Evolutionary conservation across 2,329 filamentous ascomycete genomes (phyloP).

Genomic region (Trichoderma oligosporum): DNA sequence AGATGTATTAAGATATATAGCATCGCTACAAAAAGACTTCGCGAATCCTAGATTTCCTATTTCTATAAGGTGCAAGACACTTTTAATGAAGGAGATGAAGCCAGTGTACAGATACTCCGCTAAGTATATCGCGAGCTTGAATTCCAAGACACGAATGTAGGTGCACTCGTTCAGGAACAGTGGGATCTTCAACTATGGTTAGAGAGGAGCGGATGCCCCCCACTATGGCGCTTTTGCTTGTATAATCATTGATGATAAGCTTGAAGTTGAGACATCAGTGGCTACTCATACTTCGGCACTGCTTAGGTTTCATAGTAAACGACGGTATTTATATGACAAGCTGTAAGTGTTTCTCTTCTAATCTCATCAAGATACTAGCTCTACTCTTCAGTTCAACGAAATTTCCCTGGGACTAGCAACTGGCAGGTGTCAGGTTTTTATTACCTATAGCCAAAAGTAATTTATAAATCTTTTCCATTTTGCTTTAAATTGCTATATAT

Average conservation of each 20-base stretch:
- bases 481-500: too few relatives aligned
- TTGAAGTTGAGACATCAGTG: neutral
- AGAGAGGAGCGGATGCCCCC: neutral
- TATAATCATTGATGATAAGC: neutral
- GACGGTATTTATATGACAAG: neutral
- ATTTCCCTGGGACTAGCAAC: too few relatives aligned
- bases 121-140: neutral
- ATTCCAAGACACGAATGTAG: neutral
- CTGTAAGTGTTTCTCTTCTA: neutral
- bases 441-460: too few relatives aligned
- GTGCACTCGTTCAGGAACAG: neutral
- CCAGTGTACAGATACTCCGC: neutral
- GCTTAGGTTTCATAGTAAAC: neutral
- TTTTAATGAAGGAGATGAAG: neutral
- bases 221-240: neutral
- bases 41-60: neutral
- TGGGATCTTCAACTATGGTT: neutral
- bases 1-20: too few relatives aligned
- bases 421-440: too few relatives aligned
- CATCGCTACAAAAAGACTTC: neutral
- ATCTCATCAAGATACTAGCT: too few relatives aligned
- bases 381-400: too few relatives aligned
- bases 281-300: neutral
- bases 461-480: too few relatives aligned
- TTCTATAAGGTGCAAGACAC: neutral